Conservation (phyloP, 768 basidiomycete species). For the Rhizopogon rudus region DNA sequence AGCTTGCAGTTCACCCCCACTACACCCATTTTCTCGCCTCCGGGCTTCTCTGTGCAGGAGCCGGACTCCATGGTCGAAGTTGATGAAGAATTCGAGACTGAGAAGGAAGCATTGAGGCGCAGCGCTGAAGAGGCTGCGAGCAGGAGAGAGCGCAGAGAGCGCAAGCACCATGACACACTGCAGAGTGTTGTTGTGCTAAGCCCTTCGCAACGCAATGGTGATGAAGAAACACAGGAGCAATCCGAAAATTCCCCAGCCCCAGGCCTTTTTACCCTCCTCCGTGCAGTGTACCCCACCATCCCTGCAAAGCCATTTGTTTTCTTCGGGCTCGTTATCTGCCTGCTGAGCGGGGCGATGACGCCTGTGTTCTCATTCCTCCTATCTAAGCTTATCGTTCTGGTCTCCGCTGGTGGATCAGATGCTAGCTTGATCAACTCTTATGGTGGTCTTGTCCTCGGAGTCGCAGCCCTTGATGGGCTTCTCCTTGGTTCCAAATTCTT, state of each 20-base stretch:
- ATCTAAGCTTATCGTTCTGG: slow-evolving; percentile 72
- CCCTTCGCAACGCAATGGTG: background rate
- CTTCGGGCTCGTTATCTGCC: slow-evolving; percentile 63
- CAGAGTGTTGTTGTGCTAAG: slow-evolving; percentile 5
- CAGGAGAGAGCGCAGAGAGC: slow-evolving; percentile 26
- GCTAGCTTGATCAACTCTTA: slow-evolving; percentile 58
- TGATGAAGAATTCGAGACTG: slow-evolving; percentile 39
- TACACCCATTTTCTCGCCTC: slow-evolving; percentile 35
- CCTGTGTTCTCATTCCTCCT: slow-evolving; percentile 92
- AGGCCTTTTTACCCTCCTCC: slow-evolving; percentile 36
- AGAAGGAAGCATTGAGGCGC: slow-evolving; percentile 38
- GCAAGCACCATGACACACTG: slow-evolving; percentile 5
- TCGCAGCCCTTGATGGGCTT: slow-evolving; percentile 74
- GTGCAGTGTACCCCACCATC: slow-evolving; percentile 60
- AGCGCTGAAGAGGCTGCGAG: slow-evolving; percentile 35
- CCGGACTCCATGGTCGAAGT: slow-evolving; percentile 23
- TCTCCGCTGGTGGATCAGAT: slow-evolving; percentile 67
- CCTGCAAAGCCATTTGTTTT: slow-evolving; percentile 69
- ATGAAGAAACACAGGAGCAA: background rate
- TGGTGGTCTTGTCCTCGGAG: slow-evolving; percentile 65
- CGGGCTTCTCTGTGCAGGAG: slow-evolving; percentile 7
- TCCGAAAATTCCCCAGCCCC: slow-evolving; percentile 7
- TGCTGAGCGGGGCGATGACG: slow-evolving; percentile 78
- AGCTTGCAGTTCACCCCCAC: slow-evolving; percentile 69
- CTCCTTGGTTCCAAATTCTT: slow-evolving; percentile 74